These are phyloP conservation scores for Cavenderia fasciculata DNA, from an alignment of 78 protist genomes.

Conservation along the genomic window DNA sequence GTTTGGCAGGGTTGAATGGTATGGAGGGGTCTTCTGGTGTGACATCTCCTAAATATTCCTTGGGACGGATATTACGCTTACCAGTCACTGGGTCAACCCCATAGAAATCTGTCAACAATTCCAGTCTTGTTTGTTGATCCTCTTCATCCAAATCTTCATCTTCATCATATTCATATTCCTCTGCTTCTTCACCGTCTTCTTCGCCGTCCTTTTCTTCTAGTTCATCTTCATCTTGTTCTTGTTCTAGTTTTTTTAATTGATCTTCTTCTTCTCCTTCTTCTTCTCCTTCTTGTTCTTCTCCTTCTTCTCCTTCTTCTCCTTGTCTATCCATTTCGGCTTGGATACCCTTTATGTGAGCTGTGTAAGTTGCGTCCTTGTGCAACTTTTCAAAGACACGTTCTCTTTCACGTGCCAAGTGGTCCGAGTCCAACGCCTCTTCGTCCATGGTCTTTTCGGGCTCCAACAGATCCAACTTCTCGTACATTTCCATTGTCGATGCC, in stretches of 20 bases:
- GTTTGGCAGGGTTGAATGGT: not conserved
- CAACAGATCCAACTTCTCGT: no score
- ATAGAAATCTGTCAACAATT: not conserved
- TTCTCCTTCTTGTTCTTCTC: not conserved
- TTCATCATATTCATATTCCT: not conserved
- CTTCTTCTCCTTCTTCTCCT: not conserved
- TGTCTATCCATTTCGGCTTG: not conserved
- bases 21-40: not conserved
- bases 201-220: not conserved
- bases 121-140: not conserved
- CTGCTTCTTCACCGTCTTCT: not conserved
- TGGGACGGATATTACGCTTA: not conserved
- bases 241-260: not conserved
- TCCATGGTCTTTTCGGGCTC: no score
- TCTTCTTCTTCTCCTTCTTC: conserved; percentile 7
- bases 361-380: no score
- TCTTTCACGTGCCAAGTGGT: no score
- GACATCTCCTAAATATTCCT: not conserved
- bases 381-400: no score
- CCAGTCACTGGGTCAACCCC: not conserved
- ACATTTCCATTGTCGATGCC: no score
- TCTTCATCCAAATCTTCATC: not conserved
- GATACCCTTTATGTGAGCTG: no score
- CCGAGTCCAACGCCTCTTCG: no score
- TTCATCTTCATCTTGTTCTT: not conserved